Evolutionary conservation across 1,284 basidiomycete species (phyloP).

Genomic region (Trametes versicolor): DNA sequence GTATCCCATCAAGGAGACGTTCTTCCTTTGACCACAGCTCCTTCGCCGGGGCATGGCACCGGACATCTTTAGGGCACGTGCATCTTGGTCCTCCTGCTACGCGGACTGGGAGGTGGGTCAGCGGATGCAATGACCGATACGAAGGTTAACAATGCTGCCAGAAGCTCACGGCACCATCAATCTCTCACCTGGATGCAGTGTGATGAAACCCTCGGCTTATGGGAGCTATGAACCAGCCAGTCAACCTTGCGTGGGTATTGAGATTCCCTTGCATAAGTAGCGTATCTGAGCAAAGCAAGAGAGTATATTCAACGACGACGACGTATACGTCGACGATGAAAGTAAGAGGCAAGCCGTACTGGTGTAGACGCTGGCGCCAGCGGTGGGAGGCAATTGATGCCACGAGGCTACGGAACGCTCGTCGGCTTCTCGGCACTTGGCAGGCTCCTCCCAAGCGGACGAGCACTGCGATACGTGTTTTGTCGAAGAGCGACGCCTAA

Average conservation of each 20-base stretch:
- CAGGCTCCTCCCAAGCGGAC: background rate
- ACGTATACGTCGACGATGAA: background rate
- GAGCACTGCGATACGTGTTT: too few relatives aligned
- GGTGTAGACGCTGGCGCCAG: background rate
- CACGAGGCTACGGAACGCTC: conserved; percentile 11
- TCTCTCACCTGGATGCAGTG: background rate
- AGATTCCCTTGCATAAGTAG: too few relatives aligned
- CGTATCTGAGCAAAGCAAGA: too few relatives aligned
- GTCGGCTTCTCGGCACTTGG: background rate
- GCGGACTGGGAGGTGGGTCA: background rate
- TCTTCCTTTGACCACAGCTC: conserved; percentile 10
- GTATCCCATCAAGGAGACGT: background rate
- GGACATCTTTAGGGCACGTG: background rate
- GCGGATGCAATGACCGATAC: background rate
- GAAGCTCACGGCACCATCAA: background rate
- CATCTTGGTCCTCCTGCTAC: background rate
- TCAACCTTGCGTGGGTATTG: too few relatives aligned
- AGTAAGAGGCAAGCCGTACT: background rate
- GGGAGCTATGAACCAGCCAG: background rate
- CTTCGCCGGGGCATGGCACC: background rate
- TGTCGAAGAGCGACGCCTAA: too few relatives aligned
- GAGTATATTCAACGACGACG: too few relatives aligned
- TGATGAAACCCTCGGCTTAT: too few relatives aligned
- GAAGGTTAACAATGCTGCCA: background rate
- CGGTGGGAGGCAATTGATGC: background rate